Percentiles rank a stretch among this genome's conserved stretches.
Evolutionary conservation across 768 basidiomycete species (phyloP).

Genomic region (Panaeolus papilionaceus): DNA sequence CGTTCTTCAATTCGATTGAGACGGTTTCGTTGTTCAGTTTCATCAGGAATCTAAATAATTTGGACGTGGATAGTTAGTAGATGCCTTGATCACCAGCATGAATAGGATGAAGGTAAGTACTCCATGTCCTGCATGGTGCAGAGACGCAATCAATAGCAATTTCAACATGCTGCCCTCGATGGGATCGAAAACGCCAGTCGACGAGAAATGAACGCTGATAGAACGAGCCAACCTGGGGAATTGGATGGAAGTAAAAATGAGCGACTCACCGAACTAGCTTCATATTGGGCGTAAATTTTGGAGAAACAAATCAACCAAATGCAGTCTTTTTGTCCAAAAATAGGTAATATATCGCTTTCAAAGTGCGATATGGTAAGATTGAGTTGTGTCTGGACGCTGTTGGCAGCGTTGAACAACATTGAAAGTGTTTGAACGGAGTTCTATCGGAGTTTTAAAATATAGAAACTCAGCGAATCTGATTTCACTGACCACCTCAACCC

Average conservation of each 20-base stretch:
- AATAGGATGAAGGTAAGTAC: neutral
- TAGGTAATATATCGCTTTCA: constrained; percentile 14
- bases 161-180: neutral
- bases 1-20: constrained; percentile 97
- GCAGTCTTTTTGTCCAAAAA: constrained; percentile 9
- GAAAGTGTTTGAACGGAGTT: constrained; percentile 21
- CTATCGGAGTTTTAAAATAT: constrained; percentile 20
- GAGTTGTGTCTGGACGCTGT: constrained; percentile 22
- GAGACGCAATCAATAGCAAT: neutral
- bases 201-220: neutral
- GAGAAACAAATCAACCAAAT: constrained; percentile 11
- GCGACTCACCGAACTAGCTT: constrained; percentile 80
- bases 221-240: constrained; percentile 11
- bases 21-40: constrained; percentile 99
- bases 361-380: constrained; percentile 14
- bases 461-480: neutral
- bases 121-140: neutral
- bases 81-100: neutral
- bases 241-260: constrained; percentile 20
- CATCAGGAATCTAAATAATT: constrained; percentile 86
- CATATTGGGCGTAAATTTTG: constrained; percentile 47
- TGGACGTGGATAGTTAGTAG: constrained; percentile 13
- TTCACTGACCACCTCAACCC: neutral
- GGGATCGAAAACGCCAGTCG: neutral
- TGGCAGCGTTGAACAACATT: constrained; percentile 23